Conservation (phyloP, 208 protist genomes). For the Crithidia expoeki region DNA sequence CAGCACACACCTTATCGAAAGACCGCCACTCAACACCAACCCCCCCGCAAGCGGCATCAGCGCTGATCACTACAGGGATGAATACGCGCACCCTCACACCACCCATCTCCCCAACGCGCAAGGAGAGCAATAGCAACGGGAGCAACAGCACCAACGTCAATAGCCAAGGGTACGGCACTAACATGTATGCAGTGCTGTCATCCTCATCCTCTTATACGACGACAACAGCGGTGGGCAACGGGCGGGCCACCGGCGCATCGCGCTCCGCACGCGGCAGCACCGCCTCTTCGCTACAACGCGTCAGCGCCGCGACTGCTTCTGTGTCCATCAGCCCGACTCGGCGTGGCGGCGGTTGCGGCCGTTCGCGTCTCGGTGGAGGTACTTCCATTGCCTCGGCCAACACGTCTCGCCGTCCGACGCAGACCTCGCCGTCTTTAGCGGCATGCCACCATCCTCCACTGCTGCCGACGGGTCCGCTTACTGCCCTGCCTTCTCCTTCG, state of each 20-base stretch:
- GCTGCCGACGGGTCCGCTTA: neutral
- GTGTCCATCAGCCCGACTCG: slow-evolving; percentile 24
- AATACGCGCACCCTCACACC: neutral
- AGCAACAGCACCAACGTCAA: neutral
- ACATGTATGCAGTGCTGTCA: neutral
- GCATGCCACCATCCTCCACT: slow-evolving; percentile 9
- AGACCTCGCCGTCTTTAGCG: slow-evolving; percentile 9
- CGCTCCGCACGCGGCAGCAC: slow-evolving; percentile 32
- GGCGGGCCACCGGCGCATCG: neutral
- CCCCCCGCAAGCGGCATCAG: neutral
- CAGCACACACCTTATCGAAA: no score
- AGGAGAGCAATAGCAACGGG: neutral
- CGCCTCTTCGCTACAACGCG: slow-evolving; percentile 26
- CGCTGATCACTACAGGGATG: neutral
- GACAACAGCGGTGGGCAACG: neutral
- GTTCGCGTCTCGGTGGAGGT: neutral
- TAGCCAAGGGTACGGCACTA: no score
- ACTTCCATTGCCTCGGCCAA: no score
- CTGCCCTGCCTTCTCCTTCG: neutral
- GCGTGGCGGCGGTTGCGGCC: slow-evolving; percentile 6
- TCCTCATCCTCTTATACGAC: neutral
- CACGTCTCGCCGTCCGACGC: slow-evolving; percentile 12
- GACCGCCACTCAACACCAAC: slow-evolving; percentile 3
- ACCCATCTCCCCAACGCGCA: slow-evolving; percentile 13
- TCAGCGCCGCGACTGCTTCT: slow-evolving; percentile 22